Conservation (phyloP, 1,139 yeast species). For the Pichia sp. region DNA sequence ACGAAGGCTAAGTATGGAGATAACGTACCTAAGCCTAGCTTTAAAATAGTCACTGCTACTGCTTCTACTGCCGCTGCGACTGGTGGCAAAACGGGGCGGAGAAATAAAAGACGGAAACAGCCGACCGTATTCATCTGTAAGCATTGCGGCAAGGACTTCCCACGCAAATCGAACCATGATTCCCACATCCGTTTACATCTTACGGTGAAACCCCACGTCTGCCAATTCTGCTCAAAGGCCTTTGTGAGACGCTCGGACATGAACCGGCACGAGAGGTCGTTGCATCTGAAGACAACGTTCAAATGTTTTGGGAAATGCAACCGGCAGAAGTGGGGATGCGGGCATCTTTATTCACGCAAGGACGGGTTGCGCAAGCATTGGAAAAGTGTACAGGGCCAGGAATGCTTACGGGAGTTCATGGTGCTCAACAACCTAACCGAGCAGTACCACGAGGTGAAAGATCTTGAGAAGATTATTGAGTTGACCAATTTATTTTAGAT, state of each 20-base stretch:
- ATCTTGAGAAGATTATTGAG: slow-evolving; percentile 12
- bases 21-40: not conserved
- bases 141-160: slow-evolving; percentile 79
- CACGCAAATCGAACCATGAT: slow-evolving; percentile 87
- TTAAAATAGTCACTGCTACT: not conserved
- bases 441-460: not conserved
- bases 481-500: slow-evolving; percentile 1
- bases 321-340: slow-evolving; percentile 31
- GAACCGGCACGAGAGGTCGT: slow-evolving; percentile 88
- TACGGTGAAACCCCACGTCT: slow-evolving; percentile 84
- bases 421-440: not conserved
- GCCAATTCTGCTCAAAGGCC: slow-evolving; percentile 85
- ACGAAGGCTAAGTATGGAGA: not conserved
- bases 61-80: not conserved
- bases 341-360: slow-evolving; percentile 16
- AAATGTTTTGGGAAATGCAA: slow-evolving; percentile 63
- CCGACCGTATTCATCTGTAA: slow-evolving; percentile 58
- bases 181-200: slow-evolving; percentile 92
- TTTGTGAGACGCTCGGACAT: slow-evolving; percentile 95
- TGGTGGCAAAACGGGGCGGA: not conserved
- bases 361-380: slow-evolving; percentile 20
- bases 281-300: slow-evolving; percentile 83
- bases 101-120: slow-evolving; percentile 29
- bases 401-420: slow-evolving; percentile 11
- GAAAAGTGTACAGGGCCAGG: slow-evolving; percentile 14